A percentile compares a stretch with the other conserved stretches of the same genome.
phyloP scores from a whole-genome alignment of 1,284 basidiomycete species.

The Mycosarcoma mackinlayi region DNA sequence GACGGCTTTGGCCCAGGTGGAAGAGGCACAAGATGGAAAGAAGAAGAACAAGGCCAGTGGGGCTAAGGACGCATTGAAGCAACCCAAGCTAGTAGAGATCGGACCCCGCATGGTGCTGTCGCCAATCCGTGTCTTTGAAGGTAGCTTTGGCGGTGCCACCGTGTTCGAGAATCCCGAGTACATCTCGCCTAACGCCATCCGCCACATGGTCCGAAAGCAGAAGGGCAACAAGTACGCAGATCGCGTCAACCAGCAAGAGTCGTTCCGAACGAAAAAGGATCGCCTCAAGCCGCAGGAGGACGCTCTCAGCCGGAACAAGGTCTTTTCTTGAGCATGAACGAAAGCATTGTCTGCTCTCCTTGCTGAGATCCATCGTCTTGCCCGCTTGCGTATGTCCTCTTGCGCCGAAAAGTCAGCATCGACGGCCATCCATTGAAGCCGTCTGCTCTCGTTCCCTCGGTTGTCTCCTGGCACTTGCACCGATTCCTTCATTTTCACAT shows the following conservation, averaged over 20 bases:
- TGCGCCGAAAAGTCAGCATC: background rate
- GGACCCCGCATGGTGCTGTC: slow-evolving; percentile 97
- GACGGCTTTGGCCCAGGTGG: slow-evolving; percentile 58
- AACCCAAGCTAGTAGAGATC: slow-evolving; percentile 72
- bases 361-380: too few relatives aligned
- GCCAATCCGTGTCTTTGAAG: slow-evolving; percentile 98
- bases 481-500: slow-evolving; percentile 18
- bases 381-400: background rate
- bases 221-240: slow-evolving; percentile 83
- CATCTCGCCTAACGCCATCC: slow-evolving; percentile 84
- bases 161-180: slow-evolving; percentile 98
- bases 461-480: slow-evolving; percentile 9
- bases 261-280: slow-evolving; percentile 77
- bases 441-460: background rate
- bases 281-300: slow-evolving; percentile 78
- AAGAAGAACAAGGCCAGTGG: slow-evolving; percentile 50
- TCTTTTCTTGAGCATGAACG: slow-evolving; percentile 77
- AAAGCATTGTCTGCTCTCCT: background rate
- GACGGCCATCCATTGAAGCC: too few relatives aligned
- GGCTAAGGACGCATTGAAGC: slow-evolving; percentile 28
- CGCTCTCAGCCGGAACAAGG: slow-evolving; percentile 83
- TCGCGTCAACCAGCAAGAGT: slow-evolving; percentile 81
- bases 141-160: slow-evolving; percentile 82
- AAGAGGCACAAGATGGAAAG: slow-evolving; percentile 71
- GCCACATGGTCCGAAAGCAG: slow-evolving; percentile 78